Evolutionary conservation across 2,329 filamentous ascomycete species (phyloP).

Genomic region (Epichloe scottii): DNA sequence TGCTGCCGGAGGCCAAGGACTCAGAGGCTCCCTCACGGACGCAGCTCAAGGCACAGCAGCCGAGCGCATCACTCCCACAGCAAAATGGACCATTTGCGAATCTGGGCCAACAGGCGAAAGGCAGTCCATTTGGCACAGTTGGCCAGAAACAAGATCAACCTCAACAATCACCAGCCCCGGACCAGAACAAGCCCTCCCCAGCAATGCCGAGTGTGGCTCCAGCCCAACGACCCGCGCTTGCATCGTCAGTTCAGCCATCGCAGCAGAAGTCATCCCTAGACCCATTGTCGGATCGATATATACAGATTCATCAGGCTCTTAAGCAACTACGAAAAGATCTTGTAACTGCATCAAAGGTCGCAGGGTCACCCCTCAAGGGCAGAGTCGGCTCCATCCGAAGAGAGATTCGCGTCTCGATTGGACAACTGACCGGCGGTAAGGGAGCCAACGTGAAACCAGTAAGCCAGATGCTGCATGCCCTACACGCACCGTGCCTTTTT

Average conservation of each 20-base stretch:
- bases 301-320: conserved; percentile 53
- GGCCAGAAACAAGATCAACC: background rate
- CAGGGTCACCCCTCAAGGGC: conserved; percentile 41
- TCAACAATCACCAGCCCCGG: background rate
- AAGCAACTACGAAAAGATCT: conserved; percentile 54
- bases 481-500: background rate
- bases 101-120: conserved; percentile 13
- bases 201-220: background rate
- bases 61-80: conserved; percentile 4
- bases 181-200: background rate
- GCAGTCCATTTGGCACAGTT: background rate
- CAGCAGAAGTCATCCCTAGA: conserved; percentile 2
- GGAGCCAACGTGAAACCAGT: conserved; percentile 40
- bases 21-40: conserved; percentile 5
- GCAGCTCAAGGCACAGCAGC: conserved; percentile 1
- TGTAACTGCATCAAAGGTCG: conserved; percentile 39
- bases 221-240: background rate
- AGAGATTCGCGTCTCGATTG: conserved; percentile 57
- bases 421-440: conserved; percentile 57
- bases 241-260: background rate
- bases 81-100: conserved; percentile 12
- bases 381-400: conserved; percentile 60
- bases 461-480: conserved; percentile 13
- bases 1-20: conserved; percentile 9
- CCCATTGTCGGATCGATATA: conserved; percentile 29